Conservation (phyloP, 2,329 filamentous ascomycete species). For the Metarhizium guizhouense region DNA sequence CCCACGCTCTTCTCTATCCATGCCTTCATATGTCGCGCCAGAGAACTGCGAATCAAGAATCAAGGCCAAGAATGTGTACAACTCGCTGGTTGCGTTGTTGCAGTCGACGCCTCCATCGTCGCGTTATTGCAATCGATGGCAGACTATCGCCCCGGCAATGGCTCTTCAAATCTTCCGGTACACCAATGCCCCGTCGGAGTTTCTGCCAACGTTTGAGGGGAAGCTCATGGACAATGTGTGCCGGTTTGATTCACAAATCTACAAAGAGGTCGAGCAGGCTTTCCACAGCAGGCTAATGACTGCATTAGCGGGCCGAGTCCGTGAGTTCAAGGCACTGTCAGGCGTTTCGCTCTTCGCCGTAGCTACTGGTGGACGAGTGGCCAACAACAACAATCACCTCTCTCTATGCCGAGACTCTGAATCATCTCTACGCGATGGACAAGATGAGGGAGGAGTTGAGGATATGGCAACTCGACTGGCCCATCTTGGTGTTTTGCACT, state of each 20-base stretch:
- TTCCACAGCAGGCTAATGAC: constrained; percentile 40
- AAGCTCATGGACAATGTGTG: constrained; percentile 36
- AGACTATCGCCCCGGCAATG: constrained; percentile 41
- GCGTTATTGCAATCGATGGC: constrained; percentile 39
- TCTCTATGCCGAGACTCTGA: constrained; percentile 24
- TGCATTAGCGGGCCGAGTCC: constrained; percentile 40
- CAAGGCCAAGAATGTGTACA: constrained; percentile 40
- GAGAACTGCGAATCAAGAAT: constrained; percentile 31
- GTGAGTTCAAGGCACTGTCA: constrained; percentile 42
- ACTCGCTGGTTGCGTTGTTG: constrained; percentile 44
- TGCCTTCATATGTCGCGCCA: constrained; percentile 28
- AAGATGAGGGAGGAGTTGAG: constrained; percentile 46
- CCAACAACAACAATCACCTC: constrained; percentile 24
- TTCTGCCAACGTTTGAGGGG: constrained; percentile 40
- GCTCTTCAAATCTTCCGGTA: constrained; percentile 52
- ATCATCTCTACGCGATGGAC: constrained; percentile 28
- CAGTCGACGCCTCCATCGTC: constrained; percentile 38
- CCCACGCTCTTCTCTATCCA: constrained; percentile 36
- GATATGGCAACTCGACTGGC: constrained; percentile 71
- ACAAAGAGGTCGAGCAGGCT: constrained; percentile 38
- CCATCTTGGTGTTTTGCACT: constrained; percentile 79
- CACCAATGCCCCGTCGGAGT: constrained; percentile 39
- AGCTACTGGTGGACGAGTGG: constrained; percentile 42
- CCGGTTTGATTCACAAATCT: constrained; percentile 32
- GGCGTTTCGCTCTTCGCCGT: constrained; percentile 46